phyloP scores from a whole-genome alignment of 257 asterid genomes.

The Linaria vulgaris region DNA sequence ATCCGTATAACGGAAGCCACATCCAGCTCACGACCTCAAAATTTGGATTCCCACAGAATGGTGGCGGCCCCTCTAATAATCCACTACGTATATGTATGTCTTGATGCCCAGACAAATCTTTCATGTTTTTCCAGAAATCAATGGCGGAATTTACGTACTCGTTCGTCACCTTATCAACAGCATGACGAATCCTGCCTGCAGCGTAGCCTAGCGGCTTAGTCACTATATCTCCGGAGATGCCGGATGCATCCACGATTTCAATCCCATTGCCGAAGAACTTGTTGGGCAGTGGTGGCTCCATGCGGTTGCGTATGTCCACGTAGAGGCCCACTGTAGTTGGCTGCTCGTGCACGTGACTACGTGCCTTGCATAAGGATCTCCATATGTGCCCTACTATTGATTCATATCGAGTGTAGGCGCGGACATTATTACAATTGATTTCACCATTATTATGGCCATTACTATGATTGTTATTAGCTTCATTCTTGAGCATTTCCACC shows the following conservation, averaged over 20 bases:
- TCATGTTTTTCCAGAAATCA: conserved; percentile 20
- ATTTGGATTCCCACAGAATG: conserved; percentile 35
- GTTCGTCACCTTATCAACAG: conserved; percentile 20
- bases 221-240: conserved; percentile 17
- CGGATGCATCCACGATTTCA: conserved; percentile 6
- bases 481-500: conserved; percentile 17
- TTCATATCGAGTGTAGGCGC: conserved; percentile 28
- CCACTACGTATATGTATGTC: conserved; percentile 8
- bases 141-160: conserved; percentile 23
- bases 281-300: conserved; percentile 31
- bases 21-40: conserved; percentile 29
- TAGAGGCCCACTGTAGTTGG: conserved; percentile 22
- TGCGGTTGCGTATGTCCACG: conserved; percentile 29
- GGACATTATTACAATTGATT: background rate
- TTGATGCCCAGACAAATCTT: conserved; percentile 22
- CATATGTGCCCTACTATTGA: conserved; percentile 36
- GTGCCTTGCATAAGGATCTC: conserved; percentile 32
- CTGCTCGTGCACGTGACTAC: conserved; percentile 22
- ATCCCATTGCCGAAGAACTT: conserved; percentile 35
- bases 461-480: conserved; percentile 21
- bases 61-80: background rate
- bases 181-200: conserved; percentile 25
- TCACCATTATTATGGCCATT: too few relatives aligned
- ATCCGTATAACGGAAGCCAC: conserved; percentile 16
- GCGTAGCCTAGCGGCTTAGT: conserved; percentile 24